A percentile compares a stretch with the other conserved stretches of the same genome.
These are phyloP conservation scores for Bauhinia variegata DNA, from an alignment of 306 rosid species.

Conservation along the genomic window DNA sequence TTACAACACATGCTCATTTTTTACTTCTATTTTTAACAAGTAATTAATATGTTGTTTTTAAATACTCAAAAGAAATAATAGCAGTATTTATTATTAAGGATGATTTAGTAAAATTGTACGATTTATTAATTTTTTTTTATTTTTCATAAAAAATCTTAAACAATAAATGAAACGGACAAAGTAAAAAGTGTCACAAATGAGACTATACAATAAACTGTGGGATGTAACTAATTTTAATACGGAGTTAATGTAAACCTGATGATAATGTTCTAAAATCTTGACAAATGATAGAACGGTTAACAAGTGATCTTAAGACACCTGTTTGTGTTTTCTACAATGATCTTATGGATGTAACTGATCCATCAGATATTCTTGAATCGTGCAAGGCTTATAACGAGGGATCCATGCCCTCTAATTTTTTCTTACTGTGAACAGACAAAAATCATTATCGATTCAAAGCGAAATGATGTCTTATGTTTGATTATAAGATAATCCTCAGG, in stretches of 20 bases:
- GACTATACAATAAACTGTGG: background rate
- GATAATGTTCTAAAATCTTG: constrained; percentile 39
- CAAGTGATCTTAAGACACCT: constrained; percentile 28
- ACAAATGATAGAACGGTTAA: constrained; percentile 30
- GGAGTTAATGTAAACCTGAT: constrained; percentile 26
- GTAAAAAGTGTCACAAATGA: too few relatives aligned
- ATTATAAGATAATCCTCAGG: background rate
- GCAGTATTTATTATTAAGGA: too few relatives aligned
- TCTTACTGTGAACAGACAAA: background rate
- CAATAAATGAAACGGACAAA: too few relatives aligned
- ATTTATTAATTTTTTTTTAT: too few relatives aligned
- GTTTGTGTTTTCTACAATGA: constrained; percentile 18
- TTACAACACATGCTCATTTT: too few relatives aligned
- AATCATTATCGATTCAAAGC: too few relatives aligned
- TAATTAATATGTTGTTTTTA: too few relatives aligned
- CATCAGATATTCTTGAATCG: constrained; percentile 16
- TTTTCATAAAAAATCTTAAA: too few relatives aligned
- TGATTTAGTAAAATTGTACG: too few relatives aligned
- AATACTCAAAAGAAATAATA: too few relatives aligned
- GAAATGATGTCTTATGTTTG: too few relatives aligned
- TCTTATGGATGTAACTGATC: constrained; percentile 17
- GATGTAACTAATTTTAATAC: constrained; percentile 12
- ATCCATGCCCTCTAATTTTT: background rate
- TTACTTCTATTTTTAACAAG: too few relatives aligned
- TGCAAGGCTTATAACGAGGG: background rate